These are phyloP conservation scores for Phytopythium helicoides DNA, from an alignment of 352 stramenopile species.

Conservation along the genomic window DNA sequence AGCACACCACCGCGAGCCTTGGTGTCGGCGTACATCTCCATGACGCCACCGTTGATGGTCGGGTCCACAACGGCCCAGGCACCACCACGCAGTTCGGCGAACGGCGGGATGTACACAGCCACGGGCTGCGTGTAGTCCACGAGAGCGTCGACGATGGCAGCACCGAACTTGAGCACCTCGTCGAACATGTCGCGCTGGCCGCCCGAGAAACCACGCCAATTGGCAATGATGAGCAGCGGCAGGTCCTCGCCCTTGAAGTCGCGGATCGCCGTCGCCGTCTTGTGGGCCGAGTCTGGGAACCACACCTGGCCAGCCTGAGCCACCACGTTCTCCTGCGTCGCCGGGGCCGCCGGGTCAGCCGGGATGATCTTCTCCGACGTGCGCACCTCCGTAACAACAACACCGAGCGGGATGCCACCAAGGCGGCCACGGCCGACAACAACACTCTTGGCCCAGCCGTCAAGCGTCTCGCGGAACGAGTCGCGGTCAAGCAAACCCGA, in stretches of 20 bases:
- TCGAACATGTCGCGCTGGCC: slow-evolving; percentile 99
- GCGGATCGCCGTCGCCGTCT: slow-evolving; percentile 99
- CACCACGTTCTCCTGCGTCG: slow-evolving; percentile 96
- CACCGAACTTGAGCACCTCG: slow-evolving; percentile 99
- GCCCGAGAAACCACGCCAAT: slow-evolving; percentile 99
- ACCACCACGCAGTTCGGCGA: slow-evolving; percentile 97
- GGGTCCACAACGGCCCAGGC: slow-evolving; percentile 99
- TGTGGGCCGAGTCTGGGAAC: slow-evolving; percentile 99
- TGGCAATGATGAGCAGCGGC: slow-evolving; percentile 99
- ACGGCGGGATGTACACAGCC: slow-evolving; percentile 99
- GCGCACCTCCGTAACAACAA: slow-evolving; percentile 98
- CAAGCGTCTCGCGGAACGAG: slow-evolving; percentile 98
- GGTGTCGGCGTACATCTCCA: slow-evolving; percentile 99
- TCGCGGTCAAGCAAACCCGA: slow-evolving; percentile 98
- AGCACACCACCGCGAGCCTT: slow-evolving; percentile 96
- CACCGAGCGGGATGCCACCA: slow-evolving; percentile 97
- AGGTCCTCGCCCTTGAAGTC: slow-evolving; percentile 99
- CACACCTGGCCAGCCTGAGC: slow-evolving; percentile 99
- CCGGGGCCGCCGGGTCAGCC: slow-evolving; percentile 96
- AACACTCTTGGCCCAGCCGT: slow-evolving; percentile 99
- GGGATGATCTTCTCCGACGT: slow-evolving; percentile 97
- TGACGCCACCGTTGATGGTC: slow-evolving; percentile 99
- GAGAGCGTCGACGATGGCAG: slow-evolving; percentile 99
- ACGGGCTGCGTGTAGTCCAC: slow-evolving; percentile 99
- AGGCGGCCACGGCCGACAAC: slow-evolving; percentile 97